These are phyloP conservation scores for Diplogelasinospora grovesii DNA, from an alignment of 495 filamentous ascomycete genomes.

Conservation along the genomic window DNA sequence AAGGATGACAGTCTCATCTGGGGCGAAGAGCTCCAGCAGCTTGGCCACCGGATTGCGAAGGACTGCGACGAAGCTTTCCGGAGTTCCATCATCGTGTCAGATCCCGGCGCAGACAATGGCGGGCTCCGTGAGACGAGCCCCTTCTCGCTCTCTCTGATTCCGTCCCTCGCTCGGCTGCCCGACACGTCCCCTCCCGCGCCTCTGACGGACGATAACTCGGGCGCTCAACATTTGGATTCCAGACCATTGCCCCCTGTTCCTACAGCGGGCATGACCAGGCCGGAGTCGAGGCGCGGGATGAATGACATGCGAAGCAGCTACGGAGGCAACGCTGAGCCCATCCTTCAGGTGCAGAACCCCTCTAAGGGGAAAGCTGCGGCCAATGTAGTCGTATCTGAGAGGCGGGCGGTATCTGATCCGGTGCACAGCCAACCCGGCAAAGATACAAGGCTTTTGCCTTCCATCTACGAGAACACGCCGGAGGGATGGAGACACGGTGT, in stretches of 20 bases:
- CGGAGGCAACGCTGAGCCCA: slow-evolving; percentile 13
- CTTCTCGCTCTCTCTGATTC: slow-evolving; percentile 20
- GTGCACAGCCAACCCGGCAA: slow-evolving; percentile 31
- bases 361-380: background rate
- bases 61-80: slow-evolving; percentile 73
- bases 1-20: slow-evolving; percentile 22
- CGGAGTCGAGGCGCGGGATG: slow-evolving; percentile 12
- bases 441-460: slow-evolving; percentile 39
- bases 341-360: slow-evolving; percentile 2
- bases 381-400: slow-evolving; percentile 11
- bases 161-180: slow-evolving; percentile 4
- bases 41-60: slow-evolving; percentile 41
- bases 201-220: background rate
- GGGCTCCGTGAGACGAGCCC: slow-evolving; percentile 17
- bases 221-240: slow-evolving; percentile 23
- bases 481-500: slow-evolving; percentile 22
- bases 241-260: slow-evolving; percentile 49
- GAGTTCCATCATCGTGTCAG: slow-evolving; percentile 52
- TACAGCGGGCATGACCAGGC: slow-evolving; percentile 35
- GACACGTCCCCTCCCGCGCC: background rate
- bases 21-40: slow-evolving; percentile 46
- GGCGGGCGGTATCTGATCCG: slow-evolving; percentile 48
- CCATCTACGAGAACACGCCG: slow-evolving; percentile 42
- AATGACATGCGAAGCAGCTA: too few species aligned
- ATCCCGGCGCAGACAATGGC: slow-evolving; percentile 12